Conservation (phyloP, 192 early-diverging fungal species). For the Linnemannia zychae region DNA sequence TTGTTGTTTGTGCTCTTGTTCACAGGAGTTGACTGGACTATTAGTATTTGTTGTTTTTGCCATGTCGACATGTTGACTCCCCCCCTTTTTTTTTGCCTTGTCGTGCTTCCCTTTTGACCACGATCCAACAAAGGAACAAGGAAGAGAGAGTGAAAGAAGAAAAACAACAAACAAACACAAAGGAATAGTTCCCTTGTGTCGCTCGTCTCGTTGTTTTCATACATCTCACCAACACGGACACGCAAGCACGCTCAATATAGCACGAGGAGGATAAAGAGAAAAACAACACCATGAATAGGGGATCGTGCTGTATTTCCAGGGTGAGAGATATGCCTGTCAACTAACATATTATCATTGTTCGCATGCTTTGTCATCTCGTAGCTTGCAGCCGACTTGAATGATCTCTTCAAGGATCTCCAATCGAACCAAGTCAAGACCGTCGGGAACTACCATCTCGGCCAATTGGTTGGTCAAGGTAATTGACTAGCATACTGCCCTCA, state of each 20-base stretch:
- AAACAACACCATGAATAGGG: background rate
- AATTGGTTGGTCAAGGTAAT: constrained; percentile 67
- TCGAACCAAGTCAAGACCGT: constrained; percentile 65
- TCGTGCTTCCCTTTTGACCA: background rate
- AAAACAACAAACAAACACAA: background rate
- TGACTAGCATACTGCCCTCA: background rate
- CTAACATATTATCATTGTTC: background rate
- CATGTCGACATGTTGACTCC: background rate
- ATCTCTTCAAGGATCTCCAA: constrained; percentile 72
- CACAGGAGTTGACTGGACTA: background rate
- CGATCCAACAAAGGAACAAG: background rate
- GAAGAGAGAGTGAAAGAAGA: background rate
- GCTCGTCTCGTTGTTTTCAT: background rate
- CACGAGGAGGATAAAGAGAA: background rate
- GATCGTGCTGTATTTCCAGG: background rate
- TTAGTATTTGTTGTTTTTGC: background rate
- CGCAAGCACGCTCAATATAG: background rate
- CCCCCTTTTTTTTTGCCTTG: background rate
- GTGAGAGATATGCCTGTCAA: background rate
- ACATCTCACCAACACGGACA: background rate
- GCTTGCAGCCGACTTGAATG: constrained; percentile 72
- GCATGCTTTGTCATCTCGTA: constrained; percentile 30
- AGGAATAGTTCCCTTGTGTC: background rate
- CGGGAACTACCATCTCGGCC: constrained; percentile 68
- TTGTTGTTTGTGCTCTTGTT: background rate